A percentile compares a stretch with the other conserved stretches of the same genome.
Conservation (phyloP, 805 yeast genomes). For the Candida adriatica region DNA sequence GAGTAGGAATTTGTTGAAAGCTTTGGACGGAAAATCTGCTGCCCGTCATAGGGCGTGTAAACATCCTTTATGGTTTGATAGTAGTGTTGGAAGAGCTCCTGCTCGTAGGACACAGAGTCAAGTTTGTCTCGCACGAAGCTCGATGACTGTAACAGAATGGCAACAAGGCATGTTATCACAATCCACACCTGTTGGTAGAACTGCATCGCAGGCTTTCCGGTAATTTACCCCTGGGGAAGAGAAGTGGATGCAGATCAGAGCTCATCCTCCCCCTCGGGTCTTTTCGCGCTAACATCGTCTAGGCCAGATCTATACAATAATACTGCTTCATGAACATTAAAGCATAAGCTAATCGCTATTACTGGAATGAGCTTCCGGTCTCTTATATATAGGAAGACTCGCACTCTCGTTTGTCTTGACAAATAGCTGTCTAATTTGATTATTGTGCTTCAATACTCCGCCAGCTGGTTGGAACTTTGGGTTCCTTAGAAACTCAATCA, state of each 20-base stretch:
- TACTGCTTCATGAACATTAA: no score
- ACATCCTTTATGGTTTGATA: conserved; percentile 13
- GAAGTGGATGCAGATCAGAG: no score
- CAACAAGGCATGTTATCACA: conserved; percentile 18
- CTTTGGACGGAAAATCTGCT: conserved; percentile 23
- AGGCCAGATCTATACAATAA: background rate
- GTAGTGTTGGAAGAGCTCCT: conserved; percentile 9
- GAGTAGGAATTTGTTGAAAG: conserved; percentile 35
- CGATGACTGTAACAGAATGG: conserved; percentile 16
- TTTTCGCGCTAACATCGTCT: background rate
- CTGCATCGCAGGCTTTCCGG: no score
- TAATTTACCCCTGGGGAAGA: no score
- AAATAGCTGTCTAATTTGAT: conserved; percentile 43
- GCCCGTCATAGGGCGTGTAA: conserved; percentile 20
- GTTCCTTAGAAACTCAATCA: conserved; percentile 41
- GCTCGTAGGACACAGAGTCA: conserved; percentile 16
- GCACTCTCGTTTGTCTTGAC: conserved; percentile 62
- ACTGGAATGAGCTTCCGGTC: background rate
- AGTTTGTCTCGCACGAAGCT: conserved; percentile 16
- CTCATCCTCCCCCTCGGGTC: background rate
- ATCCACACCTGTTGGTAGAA: conserved; percentile 23
- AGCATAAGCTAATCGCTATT: background rate
- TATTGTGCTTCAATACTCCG: conserved; percentile 42
- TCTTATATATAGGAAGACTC: conserved; percentile 48
- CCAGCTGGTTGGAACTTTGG: conserved; percentile 44